Evolutionary conservation across 352 stramenopile species (phyloP).

Genomic region (Phytopythium helicoides): DNA sequence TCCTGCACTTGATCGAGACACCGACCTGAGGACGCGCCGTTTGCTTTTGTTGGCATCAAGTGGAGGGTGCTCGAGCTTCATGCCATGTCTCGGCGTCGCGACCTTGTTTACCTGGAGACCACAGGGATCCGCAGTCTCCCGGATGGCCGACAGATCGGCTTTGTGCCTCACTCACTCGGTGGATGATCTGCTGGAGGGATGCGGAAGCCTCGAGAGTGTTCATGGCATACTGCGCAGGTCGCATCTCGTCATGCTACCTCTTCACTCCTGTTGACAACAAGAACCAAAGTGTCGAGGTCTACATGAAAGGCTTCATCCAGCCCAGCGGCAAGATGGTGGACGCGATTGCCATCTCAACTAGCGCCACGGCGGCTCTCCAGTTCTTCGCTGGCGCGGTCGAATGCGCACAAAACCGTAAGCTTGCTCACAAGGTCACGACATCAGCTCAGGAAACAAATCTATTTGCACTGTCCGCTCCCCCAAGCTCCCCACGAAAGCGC

Average conservation of each 20-base stretch:
- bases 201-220: not conserved
- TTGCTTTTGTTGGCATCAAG: slow-evolving; percentile 47
- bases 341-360: slow-evolving; percentile 19
- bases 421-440: slow-evolving; percentile 12
- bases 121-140: slow-evolving; percentile 20
- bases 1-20: slow-evolving; percentile 32
- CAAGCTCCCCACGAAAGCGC: not conserved
- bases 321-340: slow-evolving; percentile 26
- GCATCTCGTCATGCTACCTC: slow-evolving; percentile 24
- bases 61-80: slow-evolving; percentile 32
- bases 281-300: slow-evolving; percentile 30
- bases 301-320: slow-evolving; percentile 32
- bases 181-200: slow-evolving; percentile 4
- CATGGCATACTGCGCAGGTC: slow-evolving; percentile 14
- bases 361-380: slow-evolving; percentile 16
- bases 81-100: slow-evolving; percentile 12
- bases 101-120: slow-evolving; percentile 44
- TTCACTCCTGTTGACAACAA: slow-evolving; percentile 22
- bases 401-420: slow-evolving; percentile 43
- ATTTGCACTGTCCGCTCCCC: not conserved
- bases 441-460: no score
- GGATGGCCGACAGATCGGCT: slow-evolving; percentile 24
- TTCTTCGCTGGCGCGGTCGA: slow-evolving; percentile 30
- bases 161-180: slow-evolving; percentile 32
- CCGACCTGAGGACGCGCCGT: slow-evolving; percentile 36